These are phyloP conservation scores for Stylonectria norvegica DNA, from an alignment of 2,329 filamentous ascomycete species.

Conservation along the genomic window DNA sequence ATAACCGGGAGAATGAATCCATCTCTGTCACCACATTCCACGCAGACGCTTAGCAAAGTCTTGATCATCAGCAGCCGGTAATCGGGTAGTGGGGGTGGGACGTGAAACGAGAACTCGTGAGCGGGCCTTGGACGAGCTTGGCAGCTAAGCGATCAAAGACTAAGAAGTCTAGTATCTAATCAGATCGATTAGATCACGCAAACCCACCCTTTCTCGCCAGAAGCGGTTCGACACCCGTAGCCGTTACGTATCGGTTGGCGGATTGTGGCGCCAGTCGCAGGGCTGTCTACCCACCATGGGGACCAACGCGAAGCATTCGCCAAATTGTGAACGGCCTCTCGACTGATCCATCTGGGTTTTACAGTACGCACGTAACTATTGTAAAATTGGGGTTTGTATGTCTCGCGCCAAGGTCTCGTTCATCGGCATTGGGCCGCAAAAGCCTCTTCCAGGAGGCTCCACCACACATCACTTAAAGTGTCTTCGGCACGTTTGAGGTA, in stretches of 20 bases:
- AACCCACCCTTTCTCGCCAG: neutral
- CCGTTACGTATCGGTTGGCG: neutral
- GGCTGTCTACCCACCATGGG: neutral
- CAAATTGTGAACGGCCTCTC: no score
- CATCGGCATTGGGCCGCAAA: no score
- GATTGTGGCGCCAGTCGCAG: neutral
- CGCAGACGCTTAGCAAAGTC: neutral
- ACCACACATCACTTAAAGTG: no score
- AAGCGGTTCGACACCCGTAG: neutral
- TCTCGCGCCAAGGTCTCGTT: no score
- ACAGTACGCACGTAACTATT: no score
- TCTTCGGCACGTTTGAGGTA: no score
- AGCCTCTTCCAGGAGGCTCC: no score
- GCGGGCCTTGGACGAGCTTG: no score
- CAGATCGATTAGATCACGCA: constrained; percentile 14
- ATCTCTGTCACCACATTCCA: neutral
- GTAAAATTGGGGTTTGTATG: no score
- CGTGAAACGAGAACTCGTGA: neutral
- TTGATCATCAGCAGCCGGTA: constrained; percentile 3
- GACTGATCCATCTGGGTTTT: no score
- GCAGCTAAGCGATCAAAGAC: neutral
- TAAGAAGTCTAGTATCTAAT: constrained; percentile 21
- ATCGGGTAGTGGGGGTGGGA: constrained; percentile 10
- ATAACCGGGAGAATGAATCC: neutral
- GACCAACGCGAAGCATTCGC: no score